Evolutionary conservation across 257 asterid species (phyloP).

Genomic region (Rehmannia glutinosa): DNA sequence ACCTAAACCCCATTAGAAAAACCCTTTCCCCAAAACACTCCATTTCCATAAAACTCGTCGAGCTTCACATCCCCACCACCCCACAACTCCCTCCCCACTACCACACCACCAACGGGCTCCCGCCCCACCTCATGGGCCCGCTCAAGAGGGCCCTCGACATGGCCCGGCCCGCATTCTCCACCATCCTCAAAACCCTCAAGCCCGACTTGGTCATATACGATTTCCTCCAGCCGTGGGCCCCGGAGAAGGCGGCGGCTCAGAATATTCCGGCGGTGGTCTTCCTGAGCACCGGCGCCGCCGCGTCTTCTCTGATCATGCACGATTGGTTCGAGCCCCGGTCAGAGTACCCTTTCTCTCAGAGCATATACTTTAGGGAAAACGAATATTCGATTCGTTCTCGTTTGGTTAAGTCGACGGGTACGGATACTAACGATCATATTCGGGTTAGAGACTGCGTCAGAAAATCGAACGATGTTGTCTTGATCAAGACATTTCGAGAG

Average conservation of each 20-base stretch:
- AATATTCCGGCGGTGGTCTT: conserved; percentile 49
- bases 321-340: background rate
- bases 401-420: background rate
- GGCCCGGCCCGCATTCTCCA: conserved; percentile 36
- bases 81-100: conserved; percentile 45
- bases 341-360: conserved; percentile 51
- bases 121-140: conserved; percentile 42
- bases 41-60: conserved; percentile 44
- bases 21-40: conserved; percentile 31
- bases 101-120: conserved; percentile 75
- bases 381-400: conserved; percentile 12
- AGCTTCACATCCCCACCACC: conserved; percentile 42
- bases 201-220: conserved; percentile 67
- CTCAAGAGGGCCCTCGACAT: conserved; percentile 41
- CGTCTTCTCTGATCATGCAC: conserved; percentile 20
- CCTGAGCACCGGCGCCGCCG: conserved; percentile 38
- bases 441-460: conserved; percentile 25
- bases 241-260: conserved; percentile 31
- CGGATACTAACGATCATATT: conserved; percentile 9
- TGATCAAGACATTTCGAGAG: conserved; percentile 43
- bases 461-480: conserved; percentile 32
- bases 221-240: conserved; percentile 54
- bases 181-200: conserved; percentile 37
- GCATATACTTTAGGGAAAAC: conserved; percentile 21
- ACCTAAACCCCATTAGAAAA: conserved; percentile 34